Evolutionary conservation across 2,329 filamentous ascomycete species (phyloP).

Genomic region (Pseudogymnoascus sp.): DNA sequence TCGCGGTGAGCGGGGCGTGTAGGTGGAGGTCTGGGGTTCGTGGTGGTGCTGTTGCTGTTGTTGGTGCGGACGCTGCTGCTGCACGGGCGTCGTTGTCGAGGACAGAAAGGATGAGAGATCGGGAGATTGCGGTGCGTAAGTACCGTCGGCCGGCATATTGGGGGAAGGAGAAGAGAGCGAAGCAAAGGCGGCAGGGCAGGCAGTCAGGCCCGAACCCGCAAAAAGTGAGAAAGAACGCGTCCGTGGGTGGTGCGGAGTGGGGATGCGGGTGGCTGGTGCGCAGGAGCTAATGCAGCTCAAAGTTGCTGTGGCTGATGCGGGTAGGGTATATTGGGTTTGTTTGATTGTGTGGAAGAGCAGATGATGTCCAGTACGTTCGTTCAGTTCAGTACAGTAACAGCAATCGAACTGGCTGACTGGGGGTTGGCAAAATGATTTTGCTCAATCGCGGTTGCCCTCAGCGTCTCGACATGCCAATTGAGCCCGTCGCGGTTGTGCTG

Average conservation of each 20-base stretch:
- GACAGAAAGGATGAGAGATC: slow-evolving; percentile 27
- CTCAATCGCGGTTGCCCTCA: background rate
- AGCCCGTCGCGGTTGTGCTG: background rate
- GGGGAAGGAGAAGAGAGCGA: background rate
- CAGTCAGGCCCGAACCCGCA: background rate
- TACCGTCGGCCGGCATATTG: slow-evolving; percentile 19
- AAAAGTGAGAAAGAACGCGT: slow-evolving; percentile 9
- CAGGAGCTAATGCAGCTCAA: background rate
- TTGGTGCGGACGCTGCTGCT: slow-evolving; percentile 13
- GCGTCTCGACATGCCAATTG: background rate
- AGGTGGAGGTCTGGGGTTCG: slow-evolving; percentile 15
- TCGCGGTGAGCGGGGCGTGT: slow-evolving; percentile 25
- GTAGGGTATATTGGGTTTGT: background rate
- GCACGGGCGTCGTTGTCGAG: slow-evolving; percentile 20
- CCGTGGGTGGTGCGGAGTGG: slow-evolving; percentile 1
- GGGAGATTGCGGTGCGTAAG: slow-evolving; percentile 30
- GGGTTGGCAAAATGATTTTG: background rate
- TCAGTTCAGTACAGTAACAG: background rate
- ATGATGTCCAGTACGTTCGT: background rate
- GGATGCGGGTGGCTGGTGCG: slow-evolving; percentile 3
- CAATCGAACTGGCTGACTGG: background rate
- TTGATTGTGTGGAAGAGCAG: background rate
- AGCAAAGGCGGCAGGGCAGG: background rate
- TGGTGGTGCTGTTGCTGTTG: slow-evolving; percentile 5
- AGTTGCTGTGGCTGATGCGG: background rate